Base-by-base conservation (phyloP, 2,329 filamentous ascomycete species). In the Septoria petroselini region DNA sequence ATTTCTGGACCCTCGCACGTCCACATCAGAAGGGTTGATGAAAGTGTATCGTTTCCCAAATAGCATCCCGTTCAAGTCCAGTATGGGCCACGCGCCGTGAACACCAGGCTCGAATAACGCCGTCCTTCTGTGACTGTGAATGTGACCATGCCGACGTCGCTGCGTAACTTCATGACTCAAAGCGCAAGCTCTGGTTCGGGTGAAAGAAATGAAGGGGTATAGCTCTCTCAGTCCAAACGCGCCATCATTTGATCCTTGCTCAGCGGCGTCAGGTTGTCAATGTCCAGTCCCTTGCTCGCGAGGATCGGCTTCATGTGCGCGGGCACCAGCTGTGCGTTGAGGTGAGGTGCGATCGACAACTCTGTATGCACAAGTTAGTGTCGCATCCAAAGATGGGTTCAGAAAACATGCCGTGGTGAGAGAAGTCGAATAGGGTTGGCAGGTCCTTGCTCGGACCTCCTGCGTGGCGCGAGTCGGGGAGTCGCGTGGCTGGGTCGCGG, bases 231-330 rank as follows among this genome's bases (percentile, higher is more conserved):
- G 75, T 98, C 93, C 72, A 98, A 79, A 72, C 91, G 89, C 52
- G 93, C 93, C 76, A 95, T 88, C 93, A 98, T 97, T 71, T 96
- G 89, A 65, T 93, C 86, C 77, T 90, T 95, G 65, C 86, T 77
- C 76, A 98, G 78, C 38, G 91, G 91, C 63, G 84, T 89, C 72
- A 98, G 88, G 71, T 91, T 91, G 72, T 96, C 89, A 65, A 96
- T 89, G 70, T 97, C 91, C 61, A 98, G 80, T 11, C 67, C 91
- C 64, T 83, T 84, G 40, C 84, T 79, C 55, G 81, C 81, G 53
- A 98, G 79, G 52, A 82, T 77, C 17, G 88, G 75, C 64, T 84
- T 84, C 63, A 90, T 82, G 71, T 97, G 91, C 57, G 80, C 73
- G 53, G 93, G 93, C 45, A 97, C 89, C 62, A 98, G 80, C 71